A percentile compares a stretch with the other conserved stretches of the same genome.
These are phyloP conservation scores for Echium plantagineum DNA, from an alignment of 257 asterid genomes.

Conservation along the genomic window DNA sequence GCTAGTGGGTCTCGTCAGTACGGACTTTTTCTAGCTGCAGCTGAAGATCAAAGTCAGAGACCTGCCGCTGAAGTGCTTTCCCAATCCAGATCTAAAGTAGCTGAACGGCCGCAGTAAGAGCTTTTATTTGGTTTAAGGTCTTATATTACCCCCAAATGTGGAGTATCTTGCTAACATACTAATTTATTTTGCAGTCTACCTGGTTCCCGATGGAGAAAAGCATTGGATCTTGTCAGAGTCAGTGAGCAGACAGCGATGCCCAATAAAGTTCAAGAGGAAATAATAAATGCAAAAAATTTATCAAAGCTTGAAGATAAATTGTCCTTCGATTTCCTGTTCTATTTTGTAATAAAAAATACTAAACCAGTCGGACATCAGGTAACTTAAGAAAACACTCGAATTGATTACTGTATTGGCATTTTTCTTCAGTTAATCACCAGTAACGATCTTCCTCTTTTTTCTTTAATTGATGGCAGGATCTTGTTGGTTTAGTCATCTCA, in stretches of 20 bases:
- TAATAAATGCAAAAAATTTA: conserved; percentile 40
- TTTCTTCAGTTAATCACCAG: conserved; percentile 2
- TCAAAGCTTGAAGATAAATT: conserved; percentile 42
- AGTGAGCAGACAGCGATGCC: conserved; percentile 46
- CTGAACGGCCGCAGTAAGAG: conserved; percentile 44
- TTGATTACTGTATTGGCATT: conserved; percentile 4
- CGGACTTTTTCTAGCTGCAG: conserved; percentile 53
- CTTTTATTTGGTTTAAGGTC: not conserved
- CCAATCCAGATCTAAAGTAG: conserved; percentile 23
- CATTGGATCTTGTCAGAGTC: conserved; percentile 64
- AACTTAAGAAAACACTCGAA: conserved; percentile 3
- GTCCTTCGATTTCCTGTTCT: conserved; percentile 35
- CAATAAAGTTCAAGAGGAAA: conserved; percentile 45
- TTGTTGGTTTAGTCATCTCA: conserved; percentile 73
- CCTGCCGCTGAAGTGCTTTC: conserved; percentile 37
- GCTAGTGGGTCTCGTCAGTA: conserved; percentile 61
- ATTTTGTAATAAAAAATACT: conserved; percentile 47
- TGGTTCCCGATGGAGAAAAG: conserved; percentile 66
- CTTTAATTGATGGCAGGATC: conserved; percentile 50
- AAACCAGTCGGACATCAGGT: conserved; percentile 90
- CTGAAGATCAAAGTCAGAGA: conserved; percentile 40
- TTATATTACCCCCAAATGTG: not conserved
- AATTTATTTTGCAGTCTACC: conserved; percentile 39
- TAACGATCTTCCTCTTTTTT: conserved; percentile 9
- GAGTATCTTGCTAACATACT: conserved; percentile 7